Evolutionary conservation across 768 basidiomycete genomes (phyloP).

Genomic region (Flagelloscypha sp.): DNA sequence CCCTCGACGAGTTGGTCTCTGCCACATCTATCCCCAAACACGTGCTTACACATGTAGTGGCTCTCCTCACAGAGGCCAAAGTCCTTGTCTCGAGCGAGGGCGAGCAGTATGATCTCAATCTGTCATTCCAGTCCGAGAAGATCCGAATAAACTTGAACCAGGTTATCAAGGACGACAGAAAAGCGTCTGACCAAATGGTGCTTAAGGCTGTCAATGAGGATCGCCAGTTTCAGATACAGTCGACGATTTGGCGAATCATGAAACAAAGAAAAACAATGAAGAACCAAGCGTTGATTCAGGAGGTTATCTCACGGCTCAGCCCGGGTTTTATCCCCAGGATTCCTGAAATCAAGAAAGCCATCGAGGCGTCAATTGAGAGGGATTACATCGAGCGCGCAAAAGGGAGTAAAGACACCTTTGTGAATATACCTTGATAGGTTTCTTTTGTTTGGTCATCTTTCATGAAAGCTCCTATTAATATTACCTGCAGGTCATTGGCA

Average conservation of each 20-base stretch:
- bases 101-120: slow-evolving; percentile 62
- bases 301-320: slow-evolving; percentile 55
- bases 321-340: slow-evolving; percentile 61
- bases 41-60: slow-evolving; percentile 48
- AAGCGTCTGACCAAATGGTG: slow-evolving; percentile 60
- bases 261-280: slow-evolving; percentile 66
- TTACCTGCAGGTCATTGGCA: no score
- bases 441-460: no score
- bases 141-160: slow-evolving; percentile 56
- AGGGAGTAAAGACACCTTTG: slow-evolving; percentile 53
- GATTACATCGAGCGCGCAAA: slow-evolving; percentile 71
- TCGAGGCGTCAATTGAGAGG: slow-evolving; percentile 66
- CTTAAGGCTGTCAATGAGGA: slow-evolving; percentile 74
- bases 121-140: slow-evolving; percentile 62
- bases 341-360: slow-evolving; percentile 71
- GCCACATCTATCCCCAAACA: slow-evolving; percentile 64
- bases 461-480: no score
- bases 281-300: slow-evolving; percentile 54
- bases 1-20: slow-evolving; percentile 53
- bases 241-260: slow-evolving; percentile 65
- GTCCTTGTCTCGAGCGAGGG: slow-evolving; percentile 58
- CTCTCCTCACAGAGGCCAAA: slow-evolving; percentile 48
- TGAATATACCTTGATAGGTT: no score
- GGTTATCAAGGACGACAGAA: slow-evolving; percentile 65
- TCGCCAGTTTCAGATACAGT: slow-evolving; percentile 66